A percentile compares a stretch with the other conserved stretches of the same genome.
Evolutionary conservation across 192 early-diverging fungal species (phyloP).

Genomic region (Linnemannia hyalina): DNA sequence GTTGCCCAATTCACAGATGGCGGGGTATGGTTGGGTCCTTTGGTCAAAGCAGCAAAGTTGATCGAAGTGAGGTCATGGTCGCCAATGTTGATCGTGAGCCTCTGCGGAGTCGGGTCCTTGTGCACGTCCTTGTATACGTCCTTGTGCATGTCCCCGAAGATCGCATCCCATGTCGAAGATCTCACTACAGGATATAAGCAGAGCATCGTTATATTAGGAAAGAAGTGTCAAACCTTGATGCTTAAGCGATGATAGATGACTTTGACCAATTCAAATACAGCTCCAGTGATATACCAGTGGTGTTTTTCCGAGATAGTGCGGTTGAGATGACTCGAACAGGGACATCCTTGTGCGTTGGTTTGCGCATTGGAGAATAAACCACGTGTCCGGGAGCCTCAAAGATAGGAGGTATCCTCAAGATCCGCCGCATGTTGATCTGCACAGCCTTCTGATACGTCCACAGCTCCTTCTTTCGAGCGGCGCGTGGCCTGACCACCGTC

Average conservation of each 20-base stretch:
- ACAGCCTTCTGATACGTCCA: background rate
- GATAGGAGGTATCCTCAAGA: slow-evolving; percentile 27
- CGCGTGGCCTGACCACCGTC: background rate
- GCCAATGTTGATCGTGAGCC: slow-evolving; percentile 2
- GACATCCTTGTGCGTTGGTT: slow-evolving; percentile 14
- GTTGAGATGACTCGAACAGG: slow-evolving; percentile 29
- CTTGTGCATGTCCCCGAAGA: slow-evolving; percentile 2
- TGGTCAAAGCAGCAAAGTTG: slow-evolving; percentile 26
- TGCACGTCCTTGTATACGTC: background rate
- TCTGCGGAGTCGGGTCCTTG: background rate
- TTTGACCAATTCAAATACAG: background rate
- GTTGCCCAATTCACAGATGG: background rate
- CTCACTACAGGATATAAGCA: background rate
- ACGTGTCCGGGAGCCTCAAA: slow-evolving; percentile 29
- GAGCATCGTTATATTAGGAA: background rate
- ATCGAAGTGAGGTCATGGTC: slow-evolving; percentile 28
- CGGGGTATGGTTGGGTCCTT: background rate
- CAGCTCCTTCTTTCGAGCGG: background rate
- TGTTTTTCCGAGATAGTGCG: background rate
- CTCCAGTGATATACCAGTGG: background rate
- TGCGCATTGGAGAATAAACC: slow-evolving; percentile 28
- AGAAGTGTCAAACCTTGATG: background rate
- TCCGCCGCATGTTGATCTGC: slow-evolving; percentile 34
- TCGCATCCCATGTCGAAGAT: slow-evolving; percentile 30
- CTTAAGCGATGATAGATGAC: background rate